These are phyloP conservation scores for Nothophytophthora sp. DNA, from an alignment of 352 stramenopile species.

Conservation along the genomic window DNA sequence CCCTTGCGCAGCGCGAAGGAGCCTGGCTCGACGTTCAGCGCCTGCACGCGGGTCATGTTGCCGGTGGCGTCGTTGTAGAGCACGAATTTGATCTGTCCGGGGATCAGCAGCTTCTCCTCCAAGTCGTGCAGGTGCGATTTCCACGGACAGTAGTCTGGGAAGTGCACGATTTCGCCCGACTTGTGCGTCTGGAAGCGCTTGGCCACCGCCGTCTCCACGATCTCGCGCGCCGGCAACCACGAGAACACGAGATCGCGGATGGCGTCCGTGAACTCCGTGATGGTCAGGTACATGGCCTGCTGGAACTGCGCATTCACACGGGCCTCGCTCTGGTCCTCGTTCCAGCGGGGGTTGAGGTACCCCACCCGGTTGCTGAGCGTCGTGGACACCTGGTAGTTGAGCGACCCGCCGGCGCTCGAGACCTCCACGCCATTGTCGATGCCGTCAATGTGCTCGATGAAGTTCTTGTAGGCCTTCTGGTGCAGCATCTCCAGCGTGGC, in stretches of 20 bases:
- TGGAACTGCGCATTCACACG: constrained; percentile 93
- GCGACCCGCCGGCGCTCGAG: constrained; percentile 32
- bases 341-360: constrained; percentile 96
- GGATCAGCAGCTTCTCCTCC: constrained; percentile 90
- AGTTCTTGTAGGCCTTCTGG: constrained; percentile 95
- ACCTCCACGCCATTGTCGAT: constrained; percentile 99
- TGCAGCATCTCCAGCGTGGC: constrained; percentile 85
- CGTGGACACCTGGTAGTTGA: constrained; percentile 82
- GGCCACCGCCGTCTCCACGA: constrained; percentile 92
- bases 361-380: constrained; percentile 88
- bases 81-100: constrained; percentile 96
- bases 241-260: constrained; percentile 92
- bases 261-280: constrained; percentile 93
- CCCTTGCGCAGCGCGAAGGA: constrained; percentile 94
- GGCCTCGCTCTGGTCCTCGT: constrained; percentile 87
- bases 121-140: constrained; percentile 97
- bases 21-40: constrained; percentile 92
- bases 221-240: constrained; percentile 93
- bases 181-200: constrained; percentile 88
- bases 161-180: constrained; percentile 93
- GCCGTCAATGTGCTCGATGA: constrained; percentile 98
- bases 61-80: constrained; percentile 95
- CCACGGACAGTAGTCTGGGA: constrained; percentile 95
- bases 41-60: constrained; percentile 96
- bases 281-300: constrained; percentile 93